Evolutionary conservation across 2,329 filamentous ascomycete genomes (phyloP), one percentile per base, ranked within the genome.

Genomic region (Rhexocercosporidium sp.): DNA sequence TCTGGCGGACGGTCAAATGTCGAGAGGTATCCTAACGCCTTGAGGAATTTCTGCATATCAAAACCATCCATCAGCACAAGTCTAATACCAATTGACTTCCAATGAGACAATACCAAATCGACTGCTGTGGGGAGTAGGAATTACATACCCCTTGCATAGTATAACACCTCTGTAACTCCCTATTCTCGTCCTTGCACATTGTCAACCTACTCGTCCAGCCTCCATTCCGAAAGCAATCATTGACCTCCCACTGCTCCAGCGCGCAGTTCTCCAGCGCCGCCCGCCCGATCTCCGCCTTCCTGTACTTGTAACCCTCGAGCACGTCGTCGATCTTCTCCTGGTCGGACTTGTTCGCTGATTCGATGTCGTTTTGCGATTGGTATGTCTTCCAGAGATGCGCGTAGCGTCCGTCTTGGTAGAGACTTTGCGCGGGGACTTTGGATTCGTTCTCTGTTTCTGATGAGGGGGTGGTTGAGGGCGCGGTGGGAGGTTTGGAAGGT

Each of bases 301-400:
- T 89, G 76, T 92, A 88, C 78, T 97, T 96, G 85, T 90, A 96
- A 7, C 88, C 90, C 62, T 95, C 91, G 61, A 97, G 83, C 65
- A 98, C 89, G 77, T 93, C 89, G 78, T 87, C 85, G 71, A 96
- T 85, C 78, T 92, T 91, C 77, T 97, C 94, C 75, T 93, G 89
- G 73, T 96, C 92, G 46, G 87, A 88, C 77, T 91, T 91, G 22
- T 85, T 84, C 68, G 88, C 88, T 59, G 86, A 84, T 75, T 95
- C 90, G 68, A 96, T 81, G 65, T 91, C 84, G 41, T 83, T 78
- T 62, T 92, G 88, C 9, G 95, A 90, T 66, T 86, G 86, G 84
- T 99, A 99, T 66, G 87, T 93, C 80, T 94, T 95, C 96, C 96
- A 99, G 37, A 99, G 84, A 78, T 98, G 87, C 65, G 94, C 93